phyloP scores from a whole-genome alignment of 495 filamentous ascomycete genomes.

The Cryomyces antarcticus region DNA sequence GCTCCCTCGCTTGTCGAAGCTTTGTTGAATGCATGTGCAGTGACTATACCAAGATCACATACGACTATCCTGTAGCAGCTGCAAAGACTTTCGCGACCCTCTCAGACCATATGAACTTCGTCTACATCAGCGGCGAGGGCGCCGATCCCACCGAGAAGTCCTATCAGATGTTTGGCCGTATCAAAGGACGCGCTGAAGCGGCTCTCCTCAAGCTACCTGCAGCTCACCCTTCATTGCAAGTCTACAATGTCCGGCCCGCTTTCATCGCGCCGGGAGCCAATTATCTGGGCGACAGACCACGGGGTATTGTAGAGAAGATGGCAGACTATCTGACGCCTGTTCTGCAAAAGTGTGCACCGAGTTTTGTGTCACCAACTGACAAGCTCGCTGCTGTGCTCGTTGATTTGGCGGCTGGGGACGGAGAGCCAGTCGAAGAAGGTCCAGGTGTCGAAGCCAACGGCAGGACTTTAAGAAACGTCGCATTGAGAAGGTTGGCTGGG shows the following conservation, averaged over 20 bases:
- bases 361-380: conserved; percentile 22
- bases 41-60: conserved; percentile 46
- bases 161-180: conserved; percentile 32
- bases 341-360: conserved; percentile 2
- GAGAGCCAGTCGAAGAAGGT: conserved; percentile 20
- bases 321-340: conserved; percentile 5
- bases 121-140: conserved; percentile 47
- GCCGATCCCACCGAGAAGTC: conserved; percentile 28
- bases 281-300: conserved; percentile 1
- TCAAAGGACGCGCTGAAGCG: conserved; percentile 44
- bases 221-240: conserved; percentile 25
- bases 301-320: background rate
- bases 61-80: conserved; percentile 38
- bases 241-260: conserved; percentile 31
- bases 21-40: conserved; percentile 16
- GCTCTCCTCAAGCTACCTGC: conserved; percentile 27
- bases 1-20: background rate
- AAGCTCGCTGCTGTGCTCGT: conserved; percentile 25
- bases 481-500: conserved; percentile 25
- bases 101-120: conserved; percentile 38
- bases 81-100: conserved; percentile 38
- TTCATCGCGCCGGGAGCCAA: conserved; percentile 3
- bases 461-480: conserved; percentile 26
- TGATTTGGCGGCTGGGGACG: conserved; percentile 39
- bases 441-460: conserved; percentile 26